These are phyloP conservation scores for Gossypium thurberi DNA, from an alignment of 345 rosid species.

Conservation along the genomic window DNA sequence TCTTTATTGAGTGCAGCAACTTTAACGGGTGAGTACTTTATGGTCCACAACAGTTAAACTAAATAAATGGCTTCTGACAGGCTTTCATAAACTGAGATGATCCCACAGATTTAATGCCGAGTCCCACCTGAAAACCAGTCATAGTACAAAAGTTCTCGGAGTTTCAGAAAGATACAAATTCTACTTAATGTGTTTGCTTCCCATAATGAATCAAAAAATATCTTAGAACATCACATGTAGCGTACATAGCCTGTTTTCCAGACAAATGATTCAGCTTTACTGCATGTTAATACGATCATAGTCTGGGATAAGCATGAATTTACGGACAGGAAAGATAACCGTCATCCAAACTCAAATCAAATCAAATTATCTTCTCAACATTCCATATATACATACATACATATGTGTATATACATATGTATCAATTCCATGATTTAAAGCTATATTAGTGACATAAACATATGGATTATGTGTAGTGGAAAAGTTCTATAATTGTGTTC, in stretches of 20 bases:
- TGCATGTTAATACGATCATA: not conserved
- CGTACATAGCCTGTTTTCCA: not conserved
- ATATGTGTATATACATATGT: not conserved
- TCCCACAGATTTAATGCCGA: constrained; percentile 6
- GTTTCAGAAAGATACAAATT: not conserved
- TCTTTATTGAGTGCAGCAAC: not conserved
- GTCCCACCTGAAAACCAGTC: not conserved
- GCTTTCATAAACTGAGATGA: not conserved
- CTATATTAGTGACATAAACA: not conserved
- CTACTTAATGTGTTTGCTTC: not conserved
- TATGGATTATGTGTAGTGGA: not conserved
- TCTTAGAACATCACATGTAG: not conserved
- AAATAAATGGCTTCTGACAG: not conserved
- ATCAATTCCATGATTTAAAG: not conserved
- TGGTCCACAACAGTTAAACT: not conserved
- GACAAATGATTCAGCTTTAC: not conserved
- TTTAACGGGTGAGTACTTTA: not conserved
- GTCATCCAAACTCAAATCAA: not conserved
- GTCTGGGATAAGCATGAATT: not conserved
- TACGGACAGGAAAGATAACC: not conserved
- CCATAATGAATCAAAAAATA: not conserved
- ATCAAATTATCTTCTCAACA: not conserved
- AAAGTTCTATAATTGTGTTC: not conserved
- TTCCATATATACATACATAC: not conserved
- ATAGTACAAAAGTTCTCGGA: not conserved